Evolutionary conservation across 345 rosid genomes (phyloP), one percentile per base, ranked within the genome.

Genomic region (Boechera stricta): DNA sequence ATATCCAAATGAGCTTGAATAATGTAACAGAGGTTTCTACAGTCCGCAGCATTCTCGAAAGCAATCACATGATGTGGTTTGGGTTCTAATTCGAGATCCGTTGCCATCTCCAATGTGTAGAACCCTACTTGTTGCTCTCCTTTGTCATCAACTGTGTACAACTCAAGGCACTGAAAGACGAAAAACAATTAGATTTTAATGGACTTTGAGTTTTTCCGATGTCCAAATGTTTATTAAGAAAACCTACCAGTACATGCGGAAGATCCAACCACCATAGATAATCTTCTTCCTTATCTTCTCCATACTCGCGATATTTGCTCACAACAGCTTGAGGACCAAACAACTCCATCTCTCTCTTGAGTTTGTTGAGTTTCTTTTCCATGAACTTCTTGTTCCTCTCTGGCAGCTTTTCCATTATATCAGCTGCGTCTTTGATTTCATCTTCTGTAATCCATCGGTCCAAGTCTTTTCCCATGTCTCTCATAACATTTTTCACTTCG

Each of bases 211-310:
- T 48, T 77, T 64, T 72, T 53, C 3, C 24, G 59, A 51, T 38
- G 42, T 16, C 36, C 29, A 57, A 29, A 35, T 28, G 61, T 42
- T 60, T 21, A 26, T 60, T 16, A 53, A 51, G 62, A 41, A 77
- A 42, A 78, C 91, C 76, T 72, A 94, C 98, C 87, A 91, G 75
- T 35, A 94, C 87, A 83, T 86, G 87, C 12, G 94, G 97, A 79
- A 94, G 96, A 84, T 91, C 98, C 71, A 91, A 81, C 98, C 98
- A 94, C 98, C 98, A 91, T 31, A 94, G 80, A 73, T 84, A 90
- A 77, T 94, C 98, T 84, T 88, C 91, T 75, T 86, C 88, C 71
- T 91, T 85, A n/a, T 85, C 89, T 45, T 91, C 92, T 42, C 85
- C 90, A 81, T 91, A 91, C 73, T 93, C 98, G 45, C 80, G 76